phyloP scores from a whole-genome alignment of 148 eudicot genomes.

The Beta vulgaris region DNA sequence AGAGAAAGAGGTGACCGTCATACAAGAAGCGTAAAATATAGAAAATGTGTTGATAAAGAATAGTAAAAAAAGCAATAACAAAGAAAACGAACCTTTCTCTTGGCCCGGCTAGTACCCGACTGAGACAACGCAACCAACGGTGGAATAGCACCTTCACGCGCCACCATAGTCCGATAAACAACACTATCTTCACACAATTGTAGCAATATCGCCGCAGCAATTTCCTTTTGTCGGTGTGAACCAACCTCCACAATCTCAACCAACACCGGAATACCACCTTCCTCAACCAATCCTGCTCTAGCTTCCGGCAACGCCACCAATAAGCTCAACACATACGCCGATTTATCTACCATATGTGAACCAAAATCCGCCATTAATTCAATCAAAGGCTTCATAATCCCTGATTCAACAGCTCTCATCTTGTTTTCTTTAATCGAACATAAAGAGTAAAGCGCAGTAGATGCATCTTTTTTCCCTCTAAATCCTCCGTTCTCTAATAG shows the following conservation, averaged over 20 bases:
- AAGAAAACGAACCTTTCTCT: constrained; percentile 56
- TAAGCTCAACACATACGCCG: constrained; percentile 65
- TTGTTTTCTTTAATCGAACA: constrained; percentile 77
- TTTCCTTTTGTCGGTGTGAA: constrained; percentile 74
- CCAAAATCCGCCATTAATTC: constrained; percentile 86
- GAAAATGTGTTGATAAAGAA: neutral
- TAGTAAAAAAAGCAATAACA: neutral
- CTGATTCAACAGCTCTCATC: constrained; percentile 60
- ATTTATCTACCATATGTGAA: constrained; percentile 85
- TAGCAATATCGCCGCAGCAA: constrained; percentile 61
- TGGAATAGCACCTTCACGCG: constrained; percentile 93
- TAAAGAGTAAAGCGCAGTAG: constrained; percentile 67
- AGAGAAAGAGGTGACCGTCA: no score
- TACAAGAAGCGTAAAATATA: neutral
- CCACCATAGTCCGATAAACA: constrained; percentile 70
- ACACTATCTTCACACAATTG: constrained; percentile 69
- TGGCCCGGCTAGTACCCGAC: constrained; percentile 76
- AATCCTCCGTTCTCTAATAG: constrained; percentile 59
- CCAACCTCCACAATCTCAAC: constrained; percentile 85
- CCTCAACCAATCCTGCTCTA: constrained; percentile 63
- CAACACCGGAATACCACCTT: constrained; percentile 81
- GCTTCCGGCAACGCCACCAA: constrained; percentile 52
- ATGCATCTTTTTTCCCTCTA: constrained; percentile 83
- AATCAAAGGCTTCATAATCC: constrained; percentile 73
- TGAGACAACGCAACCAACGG: constrained; percentile 81